Percentiles rank a stretch among this genome's conserved stretches.
Evolutionary conservation across 305 asterid species (phyloP).

Genomic region (Fraxinus dipetala): DNA sequence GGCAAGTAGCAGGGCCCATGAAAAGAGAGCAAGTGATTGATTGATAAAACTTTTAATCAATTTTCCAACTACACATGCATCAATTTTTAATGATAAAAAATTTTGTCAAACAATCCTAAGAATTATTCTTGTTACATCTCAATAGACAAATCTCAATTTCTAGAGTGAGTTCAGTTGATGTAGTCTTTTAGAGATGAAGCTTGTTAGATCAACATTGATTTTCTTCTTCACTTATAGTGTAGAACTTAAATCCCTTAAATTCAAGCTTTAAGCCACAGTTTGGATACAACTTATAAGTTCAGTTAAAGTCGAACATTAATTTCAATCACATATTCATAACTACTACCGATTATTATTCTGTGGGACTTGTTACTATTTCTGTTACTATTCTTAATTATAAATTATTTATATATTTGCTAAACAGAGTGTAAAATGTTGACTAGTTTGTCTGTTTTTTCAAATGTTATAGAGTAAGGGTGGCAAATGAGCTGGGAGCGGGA

Average conservation of each 20-base stretch:
- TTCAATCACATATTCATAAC: neutral
- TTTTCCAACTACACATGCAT: no score
- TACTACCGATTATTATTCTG: neutral
- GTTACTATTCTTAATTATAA: neutral
- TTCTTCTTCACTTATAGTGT: neutral
- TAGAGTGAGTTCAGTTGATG: neutral
- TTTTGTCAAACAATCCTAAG: neutral
- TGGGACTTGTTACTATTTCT: neutral
- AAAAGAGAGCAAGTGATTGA: no score
- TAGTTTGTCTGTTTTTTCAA: neutral
- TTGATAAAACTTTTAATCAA: no score
- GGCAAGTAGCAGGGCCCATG: neutral
- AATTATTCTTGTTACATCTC: neutral
- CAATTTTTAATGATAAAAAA: no score
- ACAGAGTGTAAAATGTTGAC: neutral
- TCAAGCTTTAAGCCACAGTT: neutral
- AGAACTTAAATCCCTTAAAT: neutral
- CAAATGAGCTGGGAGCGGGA: constrained; percentile 88
- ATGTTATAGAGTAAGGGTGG: constrained; percentile 65
- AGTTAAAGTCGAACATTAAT: no score
- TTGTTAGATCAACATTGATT: neutral
- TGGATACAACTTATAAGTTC: neutral
- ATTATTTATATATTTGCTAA: no score
- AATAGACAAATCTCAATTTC: neutral
- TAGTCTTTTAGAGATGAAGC: neutral